These are phyloP conservation scores for Sclerotiophoma versabilis DNA, from an alignment of 2,329 filamentous ascomycete species.

Conservation along the genomic window DNA sequence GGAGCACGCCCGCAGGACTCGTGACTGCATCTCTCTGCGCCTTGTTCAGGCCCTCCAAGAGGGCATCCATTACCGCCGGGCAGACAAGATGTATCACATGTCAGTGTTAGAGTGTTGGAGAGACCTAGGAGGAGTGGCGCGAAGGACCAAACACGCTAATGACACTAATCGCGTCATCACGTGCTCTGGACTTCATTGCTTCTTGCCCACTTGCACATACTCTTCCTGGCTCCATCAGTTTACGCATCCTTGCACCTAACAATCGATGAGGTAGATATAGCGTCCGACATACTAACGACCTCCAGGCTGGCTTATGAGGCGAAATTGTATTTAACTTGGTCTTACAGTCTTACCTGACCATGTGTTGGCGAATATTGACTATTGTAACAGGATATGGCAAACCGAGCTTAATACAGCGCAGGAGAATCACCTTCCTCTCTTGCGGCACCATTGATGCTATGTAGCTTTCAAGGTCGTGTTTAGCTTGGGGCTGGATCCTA, in stretches of 20 bases:
- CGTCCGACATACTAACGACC: not conserved
- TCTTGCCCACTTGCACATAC: too few relatives aligned
- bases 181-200: not conserved
- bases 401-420: not conserved
- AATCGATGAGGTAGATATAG: too few relatives aligned
- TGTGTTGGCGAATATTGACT: not conserved
- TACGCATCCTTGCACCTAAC: too few relatives aligned
- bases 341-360: not conserved
- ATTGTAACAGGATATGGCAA: not conserved
- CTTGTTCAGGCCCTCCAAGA: conserved; percentile 68
- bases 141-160: not conserved
- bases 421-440: too few relatives aligned
- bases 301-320: not conserved
- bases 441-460: not conserved
- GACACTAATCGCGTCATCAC: conserved; percentile 1
- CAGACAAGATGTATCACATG: conserved; percentile 20
- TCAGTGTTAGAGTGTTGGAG: not conserved
- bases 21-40: conserved; percentile 71
- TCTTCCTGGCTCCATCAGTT: not conserved
- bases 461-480: not conserved
- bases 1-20: conserved; percentile 65
- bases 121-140: conserved; percentile 1
- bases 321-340: too few relatives aligned
- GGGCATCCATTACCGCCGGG: conserved; percentile 55
- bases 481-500: not conserved